Evolutionary conservation across 768 basidiomycete species (phyloP), one percentile per base, ranked within the genome.

Genomic region (Exsudoporus frostii): DNA sequence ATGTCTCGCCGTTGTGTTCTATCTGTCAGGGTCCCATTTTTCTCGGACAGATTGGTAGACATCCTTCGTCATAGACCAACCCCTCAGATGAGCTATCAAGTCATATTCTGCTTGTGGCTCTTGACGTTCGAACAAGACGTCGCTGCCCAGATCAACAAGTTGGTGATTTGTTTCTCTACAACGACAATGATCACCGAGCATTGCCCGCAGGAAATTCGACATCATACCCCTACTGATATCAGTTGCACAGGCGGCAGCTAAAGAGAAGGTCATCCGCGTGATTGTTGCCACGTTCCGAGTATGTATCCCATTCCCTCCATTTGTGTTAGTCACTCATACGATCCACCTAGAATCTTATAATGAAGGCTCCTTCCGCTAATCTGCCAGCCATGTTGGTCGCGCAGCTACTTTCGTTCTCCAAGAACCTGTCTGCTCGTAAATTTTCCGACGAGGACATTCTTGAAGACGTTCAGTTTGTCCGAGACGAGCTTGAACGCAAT

Each of bases 211-310:
- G 74, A 89, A 86, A 69, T 96, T 86, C 68, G 90, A 96, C 65
- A 79, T 98, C 33, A 86, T 97, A 60, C 90, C 93, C 24, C 74
- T 91, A 22, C 76, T 99, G 36, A 84, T 86, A 30, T 82, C 87
- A 42, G 83, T 92, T 36, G 93, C 93, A 3, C 90, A 95, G 66
- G 81, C 76, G 7, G 95, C 95, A 5, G 88, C 90, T 30, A 99
- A 99, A 70, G 96, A 98, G 74, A 99, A 99, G 71, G 92, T 99
- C 27, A 89, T 92, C 55, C 85, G 97, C 9, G 89, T 98, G 14
- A 85, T 95, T 50, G 78, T 98, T 34, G 92, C 97, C 14, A 92
- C 95, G 1, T 91, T 98, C 74, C 78, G 90, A 48, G 94, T 93
- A 62, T 43, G 73, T 64, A 33, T 7, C 11, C 9, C 17, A 3